Conservation (phyloP, 169 alveolate species). For the Babesia bigemina region DNA sequence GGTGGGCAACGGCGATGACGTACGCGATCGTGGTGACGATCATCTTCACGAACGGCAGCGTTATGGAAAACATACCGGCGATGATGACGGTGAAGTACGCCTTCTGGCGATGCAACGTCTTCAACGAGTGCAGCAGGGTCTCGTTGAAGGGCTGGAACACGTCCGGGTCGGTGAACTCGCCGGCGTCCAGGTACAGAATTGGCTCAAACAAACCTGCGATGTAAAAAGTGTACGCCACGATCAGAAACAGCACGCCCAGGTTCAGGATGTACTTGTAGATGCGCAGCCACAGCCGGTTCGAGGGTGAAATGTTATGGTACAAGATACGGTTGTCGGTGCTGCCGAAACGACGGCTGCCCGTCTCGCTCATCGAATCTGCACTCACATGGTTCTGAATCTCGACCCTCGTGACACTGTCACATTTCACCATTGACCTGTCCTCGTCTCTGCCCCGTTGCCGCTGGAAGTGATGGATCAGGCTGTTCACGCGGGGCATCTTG, state of each 20-base stretch:
- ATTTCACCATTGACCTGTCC: background rate
- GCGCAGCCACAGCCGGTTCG: slow-evolving; percentile 44
- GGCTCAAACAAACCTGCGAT: slow-evolving; percentile 44
- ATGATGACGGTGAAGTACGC: slow-evolving; percentile 53
- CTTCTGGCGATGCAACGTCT: slow-evolving; percentile 41
- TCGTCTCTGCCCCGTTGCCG: background rate
- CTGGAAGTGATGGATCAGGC: background rate
- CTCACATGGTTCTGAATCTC: slow-evolving; percentile 1
- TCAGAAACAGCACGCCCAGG: slow-evolving; percentile 25
- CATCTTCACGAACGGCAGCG: slow-evolving; percentile 67
- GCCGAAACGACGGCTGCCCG: slow-evolving; percentile 9
- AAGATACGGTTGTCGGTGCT: slow-evolving; percentile 23
- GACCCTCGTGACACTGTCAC: slow-evolving; percentile 13
- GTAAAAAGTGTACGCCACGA: slow-evolving; percentile 53
- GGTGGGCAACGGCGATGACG: slow-evolving; percentile 30
- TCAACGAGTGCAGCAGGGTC: slow-evolving; percentile 61
- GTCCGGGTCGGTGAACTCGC: slow-evolving; percentile 55
- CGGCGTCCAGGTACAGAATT: slow-evolving; percentile 56
- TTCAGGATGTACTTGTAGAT: slow-evolving; percentile 28
- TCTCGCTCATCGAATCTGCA: too few species aligned
- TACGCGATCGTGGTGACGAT: slow-evolving; percentile 33
- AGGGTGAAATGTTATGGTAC: slow-evolving; percentile 40
- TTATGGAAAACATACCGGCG: slow-evolving; percentile 46
- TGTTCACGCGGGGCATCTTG: background rate
- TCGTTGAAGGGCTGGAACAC: slow-evolving; percentile 54